phyloP scores from a whole-genome alignment of 2,329 filamentous ascomycete genomes.

The Beauveria sp. region DNA sequence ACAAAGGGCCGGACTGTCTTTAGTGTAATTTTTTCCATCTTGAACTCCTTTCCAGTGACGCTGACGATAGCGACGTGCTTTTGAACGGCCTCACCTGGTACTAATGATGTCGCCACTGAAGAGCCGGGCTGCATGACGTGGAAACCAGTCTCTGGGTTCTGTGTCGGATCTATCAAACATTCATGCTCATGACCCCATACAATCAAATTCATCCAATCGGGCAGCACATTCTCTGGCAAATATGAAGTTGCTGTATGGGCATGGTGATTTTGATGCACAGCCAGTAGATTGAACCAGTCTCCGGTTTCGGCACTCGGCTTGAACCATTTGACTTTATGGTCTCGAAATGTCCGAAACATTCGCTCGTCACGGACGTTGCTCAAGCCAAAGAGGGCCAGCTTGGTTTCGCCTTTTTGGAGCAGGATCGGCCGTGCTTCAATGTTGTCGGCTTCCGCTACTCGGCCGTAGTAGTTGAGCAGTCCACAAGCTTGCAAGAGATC shows the following conservation, averaged over 20 bases:
- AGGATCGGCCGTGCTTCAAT: conserved; percentile 87
- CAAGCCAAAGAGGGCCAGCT: conserved; percentile 85
- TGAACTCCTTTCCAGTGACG: conserved; percentile 75
- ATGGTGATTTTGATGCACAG: conserved; percentile 93
- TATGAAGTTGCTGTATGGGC: conserved; percentile 90
- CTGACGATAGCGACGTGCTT: conserved; percentile 87
- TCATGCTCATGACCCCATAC: conserved; percentile 98
- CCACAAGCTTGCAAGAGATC: conserved; percentile 88
- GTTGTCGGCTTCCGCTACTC: conserved; percentile 85
- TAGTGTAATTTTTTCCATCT: conserved; percentile 70
- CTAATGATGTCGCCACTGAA: conserved; percentile 86
- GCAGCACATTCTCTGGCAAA: conserved; percentile 85
- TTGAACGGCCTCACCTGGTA: conserved; percentile 79
- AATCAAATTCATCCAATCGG: conserved; percentile 82
- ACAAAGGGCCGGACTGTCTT: conserved; percentile 89
- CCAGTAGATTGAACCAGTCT: conserved; percentile 95
- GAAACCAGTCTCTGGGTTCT: conserved; percentile 83
- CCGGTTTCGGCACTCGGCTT: conserved; percentile 68
- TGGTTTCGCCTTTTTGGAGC: conserved; percentile 87
- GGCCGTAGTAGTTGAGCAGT: conserved; percentile 91
- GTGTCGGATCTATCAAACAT: conserved; percentile 75
- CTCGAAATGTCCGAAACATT: conserved; percentile 85
- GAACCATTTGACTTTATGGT: conserved; percentile 91
- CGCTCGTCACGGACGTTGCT: conserved; percentile 96
- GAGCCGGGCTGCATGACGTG: conserved; percentile 97